Evolutionary conservation across 2,329 filamentous ascomycete species (phyloP).

Genomic region (Venturia nashicola): DNA sequence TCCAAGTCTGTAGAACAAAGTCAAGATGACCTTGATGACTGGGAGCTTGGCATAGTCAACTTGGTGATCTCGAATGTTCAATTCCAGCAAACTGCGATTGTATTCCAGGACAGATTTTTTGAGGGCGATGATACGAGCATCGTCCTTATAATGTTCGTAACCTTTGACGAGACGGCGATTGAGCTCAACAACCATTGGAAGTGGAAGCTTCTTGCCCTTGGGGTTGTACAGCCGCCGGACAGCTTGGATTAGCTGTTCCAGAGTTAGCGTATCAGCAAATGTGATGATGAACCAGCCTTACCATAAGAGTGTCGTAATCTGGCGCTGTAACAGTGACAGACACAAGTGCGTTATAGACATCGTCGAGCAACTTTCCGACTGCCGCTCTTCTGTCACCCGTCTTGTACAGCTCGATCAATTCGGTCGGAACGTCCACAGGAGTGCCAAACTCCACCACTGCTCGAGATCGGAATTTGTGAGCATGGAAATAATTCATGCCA

Average conservation of each 20-base stretch:
- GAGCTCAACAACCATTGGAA: constrained; percentile 86
- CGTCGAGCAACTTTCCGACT: constrained; percentile 73
- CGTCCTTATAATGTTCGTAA: constrained; percentile 85
- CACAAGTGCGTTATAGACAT: constrained; percentile 71
- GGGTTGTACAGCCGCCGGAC: constrained; percentile 88
- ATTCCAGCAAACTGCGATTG: constrained; percentile 72
- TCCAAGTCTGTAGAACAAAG: constrained; percentile 64
- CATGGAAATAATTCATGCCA: constrained; percentile 99
- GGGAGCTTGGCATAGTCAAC: constrained; percentile 84
- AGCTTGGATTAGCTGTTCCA: constrained; percentile 65
- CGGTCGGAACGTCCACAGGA: constrained; percentile 70
- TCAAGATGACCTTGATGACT: constrained; percentile 59
- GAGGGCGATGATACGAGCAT: constrained; percentile 67
- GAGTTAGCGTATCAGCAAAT: constrained; percentile 19
- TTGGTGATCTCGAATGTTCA: constrained; percentile 87
- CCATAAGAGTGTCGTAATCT: constrained; percentile 92
- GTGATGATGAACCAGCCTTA: constrained; percentile 19
- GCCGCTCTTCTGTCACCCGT: constrained; percentile 70
- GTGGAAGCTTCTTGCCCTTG: constrained; percentile 81
- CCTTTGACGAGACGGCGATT: constrained; percentile 84
- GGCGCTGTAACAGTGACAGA: constrained; percentile 86
- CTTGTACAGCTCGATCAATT: constrained; percentile 77
- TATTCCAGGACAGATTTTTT: constrained; percentile 69
- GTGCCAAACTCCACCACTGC: constrained; percentile 92
- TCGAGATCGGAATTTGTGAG: constrained; percentile 93